phyloP scores from a whole-genome alignment of 306 rosid genomes.

The Ziziphus jujuba region DNA sequence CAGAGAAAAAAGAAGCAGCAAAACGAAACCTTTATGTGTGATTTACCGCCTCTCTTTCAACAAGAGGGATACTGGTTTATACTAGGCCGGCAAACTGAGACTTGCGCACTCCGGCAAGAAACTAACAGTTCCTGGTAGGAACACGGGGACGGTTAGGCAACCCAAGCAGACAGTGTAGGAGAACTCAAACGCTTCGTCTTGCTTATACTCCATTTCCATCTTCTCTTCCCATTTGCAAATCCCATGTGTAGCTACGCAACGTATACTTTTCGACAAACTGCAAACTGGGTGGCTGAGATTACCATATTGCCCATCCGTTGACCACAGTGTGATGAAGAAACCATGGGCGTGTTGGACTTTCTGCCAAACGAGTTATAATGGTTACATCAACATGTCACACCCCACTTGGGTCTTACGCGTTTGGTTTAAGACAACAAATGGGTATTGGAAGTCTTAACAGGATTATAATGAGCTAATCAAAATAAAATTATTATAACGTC shows the following conservation, averaged over 20 bases:
- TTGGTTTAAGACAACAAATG: constrained; percentile 24
- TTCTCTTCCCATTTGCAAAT: constrained; percentile 18
- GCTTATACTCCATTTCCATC: constrained; percentile 27
- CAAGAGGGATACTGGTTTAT: neutral
- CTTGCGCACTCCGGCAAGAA: constrained; percentile 2
- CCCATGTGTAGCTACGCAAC: constrained; percentile 30
- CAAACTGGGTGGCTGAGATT: constrained; percentile 11
- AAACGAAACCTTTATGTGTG: neutral
- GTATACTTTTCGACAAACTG: constrained; percentile 30
- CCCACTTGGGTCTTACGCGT: constrained; percentile 24
- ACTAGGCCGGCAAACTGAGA: constrained; percentile 19
- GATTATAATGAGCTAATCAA: constrained; percentile 18
- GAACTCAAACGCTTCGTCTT: constrained; percentile 25
- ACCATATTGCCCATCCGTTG: constrained; percentile 22
- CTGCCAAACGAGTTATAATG: constrained; percentile 6
- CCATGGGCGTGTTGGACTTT: constrained; percentile 28
- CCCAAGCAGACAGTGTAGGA: constrained; percentile 5
- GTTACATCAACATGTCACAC: constrained; percentile 17
- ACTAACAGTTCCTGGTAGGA: constrained; percentile 13
- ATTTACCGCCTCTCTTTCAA: neutral
- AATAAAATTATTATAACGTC: constrained; percentile 25
- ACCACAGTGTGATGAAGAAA: constrained; percentile 5
- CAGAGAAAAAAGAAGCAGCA: neutral
- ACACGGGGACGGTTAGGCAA: neutral
- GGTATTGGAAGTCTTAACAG: constrained; percentile 18